phyloP scores from a whole-genome alignment of 176 grass and related monocot genomes.

The Ensete glaucum region DNA sequence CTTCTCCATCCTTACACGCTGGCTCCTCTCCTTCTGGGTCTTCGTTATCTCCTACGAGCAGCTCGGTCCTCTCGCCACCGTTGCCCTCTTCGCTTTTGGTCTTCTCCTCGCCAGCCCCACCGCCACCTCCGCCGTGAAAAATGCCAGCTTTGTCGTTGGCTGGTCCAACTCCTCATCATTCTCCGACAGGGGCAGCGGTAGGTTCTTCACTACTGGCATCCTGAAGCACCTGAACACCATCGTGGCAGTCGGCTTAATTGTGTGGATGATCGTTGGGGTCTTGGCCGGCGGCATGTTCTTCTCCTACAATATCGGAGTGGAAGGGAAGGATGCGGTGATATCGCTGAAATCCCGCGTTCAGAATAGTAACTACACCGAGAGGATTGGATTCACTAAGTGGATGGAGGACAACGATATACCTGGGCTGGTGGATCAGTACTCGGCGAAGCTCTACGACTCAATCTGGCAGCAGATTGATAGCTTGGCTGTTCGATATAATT shows the following conservation, averaged over 20 bases:
- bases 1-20: conserved; percentile 76
- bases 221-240: conserved; percentile 61
- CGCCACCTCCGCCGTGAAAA: conserved; percentile 26
- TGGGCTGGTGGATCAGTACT: conserved; percentile 71
- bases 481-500: conserved; percentile 62
- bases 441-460: conserved; percentile 65
- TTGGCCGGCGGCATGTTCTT: conserved; percentile 73
- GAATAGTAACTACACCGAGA: conserved; percentile 82
- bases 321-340: conserved; percentile 88
- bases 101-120: conserved; percentile 42
- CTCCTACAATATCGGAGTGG: conserved; percentile 90
- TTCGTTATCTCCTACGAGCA: conserved; percentile 59
- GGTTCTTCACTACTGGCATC: conserved; percentile 41
- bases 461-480: conserved; percentile 90
- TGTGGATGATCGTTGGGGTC: conserved; percentile 64
- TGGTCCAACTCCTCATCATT: conserved; percentile 7
- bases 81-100: conserved; percentile 24
- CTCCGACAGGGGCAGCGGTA: conserved; percentile 12
- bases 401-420: conserved; percentile 85
- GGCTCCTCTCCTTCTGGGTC: conserved; percentile 68
- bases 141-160: conserved; percentile 24
- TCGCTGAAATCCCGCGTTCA: conserved; percentile 82
- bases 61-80: conserved; percentile 32
- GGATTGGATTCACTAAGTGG: conserved; percentile 86
- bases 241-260: conserved; percentile 63